Evolutionary conservation across 225 moss, liverwort and hornwort genomes (phyloP), one percentile per base, ranked within the genome.

Genomic region (Sphagnum contortum): DNA sequence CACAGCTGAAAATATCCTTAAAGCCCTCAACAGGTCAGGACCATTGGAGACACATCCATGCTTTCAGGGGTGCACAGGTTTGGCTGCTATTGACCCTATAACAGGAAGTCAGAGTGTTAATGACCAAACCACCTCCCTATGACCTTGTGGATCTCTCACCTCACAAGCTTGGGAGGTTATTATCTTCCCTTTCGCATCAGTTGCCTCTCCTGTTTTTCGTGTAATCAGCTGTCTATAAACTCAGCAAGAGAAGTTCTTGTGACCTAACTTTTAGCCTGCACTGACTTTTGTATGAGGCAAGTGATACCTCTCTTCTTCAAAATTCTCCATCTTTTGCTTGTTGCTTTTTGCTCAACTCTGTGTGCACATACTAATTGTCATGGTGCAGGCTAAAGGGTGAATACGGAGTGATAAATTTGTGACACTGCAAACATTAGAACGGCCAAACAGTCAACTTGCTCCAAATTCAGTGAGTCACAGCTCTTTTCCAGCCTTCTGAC

Each of bases 41-140:
- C 62, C 49, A 13, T 50, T 55, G 4, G 75, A 45, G 59, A 29
- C 29, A 29, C 29, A 29, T 29, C 66, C 80, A 49, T 44, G 62
- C 50, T 94, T 91, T 55, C 72, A 78, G 51, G 89, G 91, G 48
- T 91, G 94, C 78, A 94, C 85, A 65, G 91, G 94, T 45, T 49
- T 80, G 70, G 91, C 90, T 12, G 83, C 84, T 53, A 81, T 91
- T 44, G 88, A 90, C 65, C 84, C 87, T 9, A 46, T 58, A 0
- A 89, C 87, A 4, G 91, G 94, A 47, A 79, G 91, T 57, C 74
- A 85, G 58, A 75, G 71, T 62, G 47, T 65, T 49, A 48, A 55
- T 47, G 72, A 73, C 49, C 88, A 94, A 77, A 70, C 29, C 88
- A 60, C 85, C 89, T 55, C 44, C 87, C 48, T 91, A 89, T 57